Evolutionary conservation across 495 filamentous ascomycete genomes (phyloP), one percentile per base, ranked within the genome.

Genomic region (Penicillium ochrochloron): DNA sequence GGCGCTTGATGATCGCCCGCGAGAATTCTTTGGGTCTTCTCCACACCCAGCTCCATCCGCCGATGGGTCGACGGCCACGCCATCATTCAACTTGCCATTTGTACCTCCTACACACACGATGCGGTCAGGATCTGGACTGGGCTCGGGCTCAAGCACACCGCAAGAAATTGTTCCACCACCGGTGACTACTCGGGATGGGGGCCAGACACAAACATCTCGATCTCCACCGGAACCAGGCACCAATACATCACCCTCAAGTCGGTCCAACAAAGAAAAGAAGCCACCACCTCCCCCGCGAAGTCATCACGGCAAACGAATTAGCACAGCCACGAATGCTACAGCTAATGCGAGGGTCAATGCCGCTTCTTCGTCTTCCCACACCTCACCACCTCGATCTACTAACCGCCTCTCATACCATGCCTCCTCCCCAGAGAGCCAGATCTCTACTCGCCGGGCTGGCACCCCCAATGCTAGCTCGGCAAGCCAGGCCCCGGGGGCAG

Each of bases 281-380:
- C 80, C 82, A 17, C 83, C 86, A 11, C 85, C 86, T 17, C 83
- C 85, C 27, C 88, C 89, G 2, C 88, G 77, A 67, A 88, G 82
- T 44, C 84, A 88, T 60, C 89, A 90, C 75, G 90, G 90, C 7
- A 90, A 88, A 70, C 75, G 86, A n/a, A 90, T 92, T 48, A 85
- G 78, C 64, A 35, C 68, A 4, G 2, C 35, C 57, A 68, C 68
- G 55, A 60, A 63, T 54, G 59, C 66, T 23, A 52, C 71, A n/a
- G 62, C 71, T n/a, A 11, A 19, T 19, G 15, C 33, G 53, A 69
- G 68, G 51, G 61, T 61, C 58, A 61, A 67, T 23, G 50, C 68
- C 15, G 64, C 71, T 46, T 68, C 72, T 50, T 69, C 78, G 14
- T 51, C 73, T 27, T 64, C 73, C 37, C 75, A 71, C 15, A 52